A percentile compares a stretch with the other conserved stretches of the same genome.
phyloP scores from a whole-genome alignment of 2,329 filamentous ascomycete species.

The Colletotrichum gloeosporioides region DNA sequence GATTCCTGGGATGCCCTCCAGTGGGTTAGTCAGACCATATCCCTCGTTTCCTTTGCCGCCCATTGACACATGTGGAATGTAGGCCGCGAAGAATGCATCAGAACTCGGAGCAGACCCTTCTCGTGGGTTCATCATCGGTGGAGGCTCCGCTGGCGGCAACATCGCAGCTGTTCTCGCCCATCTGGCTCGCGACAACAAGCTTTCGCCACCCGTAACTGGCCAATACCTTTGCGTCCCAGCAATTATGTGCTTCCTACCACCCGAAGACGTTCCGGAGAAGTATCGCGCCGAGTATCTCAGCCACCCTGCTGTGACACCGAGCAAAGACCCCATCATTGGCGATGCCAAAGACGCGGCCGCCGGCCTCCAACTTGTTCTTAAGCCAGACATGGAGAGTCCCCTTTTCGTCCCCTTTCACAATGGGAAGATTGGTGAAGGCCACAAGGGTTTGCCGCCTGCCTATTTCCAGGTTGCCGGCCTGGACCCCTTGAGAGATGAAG shows the following conservation, averaged over 20 bases:
- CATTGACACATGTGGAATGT: not conserved
- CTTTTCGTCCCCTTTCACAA: conserved; percentile 12
- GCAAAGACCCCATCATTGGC: not conserved
- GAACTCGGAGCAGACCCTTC: conserved; percentile 44
- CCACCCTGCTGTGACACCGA: not conserved
- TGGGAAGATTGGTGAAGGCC: not conserved
- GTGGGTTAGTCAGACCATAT: conserved; percentile 24
- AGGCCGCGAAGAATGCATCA: not conserved
- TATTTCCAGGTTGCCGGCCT: conserved; percentile 53
- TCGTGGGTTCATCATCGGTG: conserved; percentile 53
- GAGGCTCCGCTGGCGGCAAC: conserved; percentile 57
- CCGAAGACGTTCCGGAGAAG: not conserved
- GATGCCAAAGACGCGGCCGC: not conserved
- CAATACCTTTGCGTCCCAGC: conserved; percentile 12
- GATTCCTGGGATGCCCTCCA: conserved; percentile 47
- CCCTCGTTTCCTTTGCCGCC: too few species aligned
- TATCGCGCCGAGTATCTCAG: conserved; percentile 14
- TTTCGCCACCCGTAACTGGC: conserved; percentile 48
- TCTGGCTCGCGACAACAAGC: conserved; percentile 38
- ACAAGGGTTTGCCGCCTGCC: not conserved
- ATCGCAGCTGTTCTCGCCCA: conserved; percentile 51
- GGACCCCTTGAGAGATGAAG: conserved; percentile 58
- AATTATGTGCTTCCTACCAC: not conserved
- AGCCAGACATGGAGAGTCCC: conserved; percentile 13
- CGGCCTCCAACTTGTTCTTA: not conserved